Evolutionary conservation across 2,329 filamentous ascomycete genomes (phyloP), one percentile per base, ranked within the genome.

Genomic region (Alternaria hordeiaustralica): DNA sequence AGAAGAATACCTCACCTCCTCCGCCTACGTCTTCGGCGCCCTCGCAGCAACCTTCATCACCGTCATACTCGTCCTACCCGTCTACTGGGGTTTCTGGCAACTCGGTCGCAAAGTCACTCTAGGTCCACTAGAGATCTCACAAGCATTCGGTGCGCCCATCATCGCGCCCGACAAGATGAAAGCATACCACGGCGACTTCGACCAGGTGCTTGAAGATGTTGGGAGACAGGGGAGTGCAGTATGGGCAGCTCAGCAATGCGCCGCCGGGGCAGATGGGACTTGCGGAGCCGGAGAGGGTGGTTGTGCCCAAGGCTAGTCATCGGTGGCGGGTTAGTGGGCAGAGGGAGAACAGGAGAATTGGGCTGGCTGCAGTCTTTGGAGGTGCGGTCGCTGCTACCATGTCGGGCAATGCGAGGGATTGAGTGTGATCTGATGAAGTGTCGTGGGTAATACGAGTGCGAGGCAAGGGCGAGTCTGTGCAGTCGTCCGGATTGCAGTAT

Each of bases 31-130:
- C 55, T 73, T 57, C 26, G 76, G 71, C 50, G 77, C 77, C 3
- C 65, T 79, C 5, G 72, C 68, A 20, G 72, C 72, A 12, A 76
- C 72, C 11, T 50, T 79, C 33, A 49, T 74, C 50, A 78, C 75
- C n/a, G 64, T 80, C 4, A 26, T 78, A 30, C 70, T 71, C 62
- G 75, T 79, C 1, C 63, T 78, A 1, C 75, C 77, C n/a, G 71
- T 73, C 1, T 79, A 76, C 69, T 79, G 69, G 69, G 75, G 75
- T 15, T 80, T 74, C 70, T 79, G 77, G 78, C 66, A 79, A 33
- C 73, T 79, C 0, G 77, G 77, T 2, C 75, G 78, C 53, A 73
- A 76, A 43, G 76, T 79, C 9, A 75, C 77, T 6, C 67, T 80
- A 0, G 72, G 72, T 13, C 78, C 78, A 6, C 71, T 80, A 2